Base-by-base conservation (phyloP, 805 yeast genomes). In the Kodamaea leandrae region DNA sequence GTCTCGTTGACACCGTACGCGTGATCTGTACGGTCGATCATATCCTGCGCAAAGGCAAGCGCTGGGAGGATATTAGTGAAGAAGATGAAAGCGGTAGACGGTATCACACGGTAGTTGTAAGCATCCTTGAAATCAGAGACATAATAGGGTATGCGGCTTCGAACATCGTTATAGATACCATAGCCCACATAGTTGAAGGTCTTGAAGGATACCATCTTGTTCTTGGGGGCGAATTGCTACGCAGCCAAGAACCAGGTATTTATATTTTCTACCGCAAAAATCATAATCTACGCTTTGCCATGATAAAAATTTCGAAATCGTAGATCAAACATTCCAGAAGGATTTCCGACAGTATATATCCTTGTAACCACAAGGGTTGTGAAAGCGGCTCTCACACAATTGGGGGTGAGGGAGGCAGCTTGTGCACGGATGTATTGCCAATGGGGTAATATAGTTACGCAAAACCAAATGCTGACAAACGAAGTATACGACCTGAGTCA, bases 51-150 rank as follows among this genome's bases (percentile, higher is more conserved):
- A 71, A 91, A 91, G 0, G 98, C 96, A 30, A 91, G 74, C 0
- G 97, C 97, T 2, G 98, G 98, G 27, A 91, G 69, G 33, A 91
- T 58, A 58, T 93, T 91, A 32, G 96, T 89, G 71, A 93, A 89
- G 61, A 84, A 91, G 10, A 93, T 84, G 58, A 77, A 88, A 1
- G 85, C 64, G 0, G 88, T 81, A 0, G 96, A 71, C 0, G 99
- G 99, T 1, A 91, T 68, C 10, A 90, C 95, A 53, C 99, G 64
- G 58, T 93, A 93, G 56, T 86, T 82, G 62, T 75, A 71, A 0
- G 91, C 91, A 65, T 91, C 98, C 12, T 54, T 74, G 79, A 91
- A 83, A 58, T 91, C 98, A 1, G 88, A 77, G 36, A 51, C 40
- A 55, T 91, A 91, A 52, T 71, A 77, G 0, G 96, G 96, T 5